Conservation (phyloP, 2,329 filamentous ascomycete genomes). For the Ustulina deusta region DNA sequence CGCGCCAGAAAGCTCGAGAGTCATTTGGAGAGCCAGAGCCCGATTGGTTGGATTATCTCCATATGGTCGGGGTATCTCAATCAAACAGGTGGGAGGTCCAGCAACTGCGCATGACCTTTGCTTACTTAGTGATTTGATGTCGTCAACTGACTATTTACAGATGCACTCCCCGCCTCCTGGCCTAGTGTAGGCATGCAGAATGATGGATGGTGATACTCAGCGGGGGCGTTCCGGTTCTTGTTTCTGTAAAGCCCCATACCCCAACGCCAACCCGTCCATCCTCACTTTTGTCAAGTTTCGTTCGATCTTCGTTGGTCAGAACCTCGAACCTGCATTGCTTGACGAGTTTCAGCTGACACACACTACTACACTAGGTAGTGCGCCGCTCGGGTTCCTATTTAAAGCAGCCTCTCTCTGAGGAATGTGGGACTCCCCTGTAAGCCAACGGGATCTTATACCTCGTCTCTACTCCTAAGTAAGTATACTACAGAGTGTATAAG, state of each 20-base stretch:
- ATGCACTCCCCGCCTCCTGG: slow-evolving; percentile 6
- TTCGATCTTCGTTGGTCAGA: slow-evolving; percentile 25
- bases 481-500: not conserved
- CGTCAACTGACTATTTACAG: slow-evolving; percentile 34
- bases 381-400: slow-evolving; percentile 36
- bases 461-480: too few relatives aligned
- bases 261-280: not conserved
- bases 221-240: slow-evolving; percentile 10
- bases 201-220: slow-evolving; percentile 2
- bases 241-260: slow-evolving; percentile 7
- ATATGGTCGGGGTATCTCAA: slow-evolving; percentile 24
- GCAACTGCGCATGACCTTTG: slow-evolving; percentile 34
- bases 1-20: slow-evolving; percentile 5
- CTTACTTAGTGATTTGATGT: slow-evolving; percentile 34
- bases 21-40: slow-evolving; percentile 4
- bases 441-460: slow-evolving; percentile 4
- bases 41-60: slow-evolving; percentile 26
- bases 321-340: slow-evolving; percentile 36
- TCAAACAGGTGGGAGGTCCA: slow-evolving; percentile 31
- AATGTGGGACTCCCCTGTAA: slow-evolving; percentile 28
- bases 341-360: slow-evolving; percentile 38
- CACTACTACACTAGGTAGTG: slow-evolving; percentile 31
- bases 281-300: slow-evolving; percentile 2
- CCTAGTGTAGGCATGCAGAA: slow-evolving; percentile 10
- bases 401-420: slow-evolving; percentile 34